A percentile compares a stretch with the other conserved stretches of the same genome.
Evolutionary conservation across 331 rosid species (phyloP).

Genomic region (Acacia concinna): DNA sequence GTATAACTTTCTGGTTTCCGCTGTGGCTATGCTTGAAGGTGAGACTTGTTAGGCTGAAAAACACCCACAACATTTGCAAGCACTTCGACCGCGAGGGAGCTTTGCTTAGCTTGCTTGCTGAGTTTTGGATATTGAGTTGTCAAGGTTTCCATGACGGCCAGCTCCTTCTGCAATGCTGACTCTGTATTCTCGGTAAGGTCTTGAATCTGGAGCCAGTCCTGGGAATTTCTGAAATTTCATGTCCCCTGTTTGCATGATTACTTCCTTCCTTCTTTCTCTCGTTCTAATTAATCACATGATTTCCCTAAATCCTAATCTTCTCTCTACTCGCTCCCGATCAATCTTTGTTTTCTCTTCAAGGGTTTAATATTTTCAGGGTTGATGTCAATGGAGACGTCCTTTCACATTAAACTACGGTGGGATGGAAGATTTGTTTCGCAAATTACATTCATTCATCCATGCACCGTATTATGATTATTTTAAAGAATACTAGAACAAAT

Average conservation of each 20-base stretch:
- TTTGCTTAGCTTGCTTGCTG: conserved; percentile 28
- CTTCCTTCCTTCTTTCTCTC: not conserved
- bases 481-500: conserved; percentile 1
- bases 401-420: conserved; percentile 38
- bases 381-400: conserved; percentile 29
- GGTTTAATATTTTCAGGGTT: conserved; percentile 12
- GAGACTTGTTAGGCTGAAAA: not conserved
- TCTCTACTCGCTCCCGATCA: conserved; percentile 24
- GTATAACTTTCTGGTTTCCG: not conserved
- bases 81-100: not conserved
- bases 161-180: conserved; percentile 87
- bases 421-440: conserved; percentile 52
- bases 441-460: conserved; percentile 52
- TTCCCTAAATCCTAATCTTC: conserved; percentile 9
- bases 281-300: not conserved
- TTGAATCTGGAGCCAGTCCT: not conserved
- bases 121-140: conserved; percentile 16
- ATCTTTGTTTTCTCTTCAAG: conserved; percentile 16
- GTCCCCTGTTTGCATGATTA: conserved; percentile 8
- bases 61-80: not conserved
- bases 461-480: conserved; percentile 32
- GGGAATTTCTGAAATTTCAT: no score
- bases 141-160: conserved; percentile 53
- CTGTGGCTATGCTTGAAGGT: conserved; percentile 12
- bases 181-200: conserved; percentile 74